phyloP scores from a whole-genome alignment of 108 stramenopile species.

The Aurantiochytrium sp. region DNA sequence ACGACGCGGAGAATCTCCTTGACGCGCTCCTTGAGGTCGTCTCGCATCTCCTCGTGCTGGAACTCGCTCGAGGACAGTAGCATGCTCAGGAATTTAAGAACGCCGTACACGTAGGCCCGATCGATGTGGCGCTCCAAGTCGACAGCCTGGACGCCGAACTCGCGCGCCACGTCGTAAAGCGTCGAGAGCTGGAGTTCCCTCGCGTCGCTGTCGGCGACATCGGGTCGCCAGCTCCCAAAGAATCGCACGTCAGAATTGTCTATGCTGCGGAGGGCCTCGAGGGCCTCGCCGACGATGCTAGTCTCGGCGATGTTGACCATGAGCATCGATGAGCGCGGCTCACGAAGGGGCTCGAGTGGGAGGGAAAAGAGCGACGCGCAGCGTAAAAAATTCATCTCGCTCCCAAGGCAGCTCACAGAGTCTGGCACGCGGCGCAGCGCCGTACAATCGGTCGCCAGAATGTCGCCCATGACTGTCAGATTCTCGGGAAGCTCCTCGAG shows the following conservation, averaged over 20 bases:
- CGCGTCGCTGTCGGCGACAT: not conserved
- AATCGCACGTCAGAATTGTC: not conserved
- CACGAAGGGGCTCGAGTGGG: not conserved
- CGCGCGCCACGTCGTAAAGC: not conserved
- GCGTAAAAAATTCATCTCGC: not conserved
- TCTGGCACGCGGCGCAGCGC: not conserved
- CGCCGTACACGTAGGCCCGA: not conserved
- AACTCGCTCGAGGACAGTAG: not conserved
- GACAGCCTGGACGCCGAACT: not conserved
- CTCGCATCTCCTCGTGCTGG: not conserved
- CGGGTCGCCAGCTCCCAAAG: not conserved
- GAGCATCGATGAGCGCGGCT: not conserved
- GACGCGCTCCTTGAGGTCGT: not conserved
- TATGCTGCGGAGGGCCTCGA: not conserved
- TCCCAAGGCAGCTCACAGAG: not conserved
- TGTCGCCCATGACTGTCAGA: not conserved
- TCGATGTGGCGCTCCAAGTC: not conserved
- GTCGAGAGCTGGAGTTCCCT: not conserved
- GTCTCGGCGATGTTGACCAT: not conserved
- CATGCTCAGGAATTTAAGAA: not conserved
- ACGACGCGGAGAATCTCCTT: not conserved
- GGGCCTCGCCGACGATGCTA: not conserved
- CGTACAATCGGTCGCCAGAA: not conserved
- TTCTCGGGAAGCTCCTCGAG: not conserved
- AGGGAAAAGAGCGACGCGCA: not conserved